These are phyloP conservation scores for Ophiognomonia clavigignenti-juglandacearum DNA, from an alignment of 2,329 filamentous ascomycete genomes.

Conservation along the genomic window DNA sequence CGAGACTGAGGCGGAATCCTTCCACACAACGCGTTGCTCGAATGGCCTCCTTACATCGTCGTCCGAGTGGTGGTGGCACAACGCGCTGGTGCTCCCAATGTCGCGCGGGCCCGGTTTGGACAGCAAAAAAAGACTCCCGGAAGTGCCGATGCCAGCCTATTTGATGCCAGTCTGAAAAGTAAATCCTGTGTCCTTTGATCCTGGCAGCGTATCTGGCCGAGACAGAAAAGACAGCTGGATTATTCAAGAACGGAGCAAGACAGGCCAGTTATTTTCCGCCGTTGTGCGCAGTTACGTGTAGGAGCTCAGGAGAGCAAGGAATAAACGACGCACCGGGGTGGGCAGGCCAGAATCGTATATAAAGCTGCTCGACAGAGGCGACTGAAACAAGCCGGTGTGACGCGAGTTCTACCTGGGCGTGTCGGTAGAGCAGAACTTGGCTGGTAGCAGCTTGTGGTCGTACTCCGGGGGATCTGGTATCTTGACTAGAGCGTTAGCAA, in stretches of 20 bases:
- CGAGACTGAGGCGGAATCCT: not conserved
- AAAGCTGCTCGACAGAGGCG: slow-evolving; percentile 10
- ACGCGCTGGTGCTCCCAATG: not conserved
- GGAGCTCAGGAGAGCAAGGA: slow-evolving; percentile 16
- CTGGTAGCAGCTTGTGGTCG: slow-evolving; percentile 17
- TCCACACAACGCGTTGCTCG: not conserved
- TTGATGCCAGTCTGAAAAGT: not conserved
- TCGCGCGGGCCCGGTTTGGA: slow-evolving; percentile 1
- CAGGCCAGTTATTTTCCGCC: slow-evolving; percentile 20
- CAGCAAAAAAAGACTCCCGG: not conserved
- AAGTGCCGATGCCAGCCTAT: not conserved
- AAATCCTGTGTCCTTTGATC: not conserved
- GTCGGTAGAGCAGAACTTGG: slow-evolving; percentile 12
- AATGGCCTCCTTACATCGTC: slow-evolving; percentile 6
- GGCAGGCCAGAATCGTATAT: slow-evolving; percentile 17
- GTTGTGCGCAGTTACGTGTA: slow-evolving; percentile 18
- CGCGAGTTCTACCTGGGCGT: slow-evolving; percentile 10
- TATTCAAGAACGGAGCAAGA: slow-evolving; percentile 13
- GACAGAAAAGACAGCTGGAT: slow-evolving; percentile 7
- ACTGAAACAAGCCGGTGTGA: slow-evolving; percentile 19
- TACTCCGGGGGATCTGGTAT: slow-evolving; percentile 3
- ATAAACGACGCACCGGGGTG: slow-evolving; percentile 8
- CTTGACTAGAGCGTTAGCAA: not conserved
- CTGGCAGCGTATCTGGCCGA: slow-evolving; percentile 10
- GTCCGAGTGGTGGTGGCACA: not conserved